Conservation (phyloP, 2,329 filamentous ascomycete genomes). For the Hymenoscyphus linearis region DNA sequence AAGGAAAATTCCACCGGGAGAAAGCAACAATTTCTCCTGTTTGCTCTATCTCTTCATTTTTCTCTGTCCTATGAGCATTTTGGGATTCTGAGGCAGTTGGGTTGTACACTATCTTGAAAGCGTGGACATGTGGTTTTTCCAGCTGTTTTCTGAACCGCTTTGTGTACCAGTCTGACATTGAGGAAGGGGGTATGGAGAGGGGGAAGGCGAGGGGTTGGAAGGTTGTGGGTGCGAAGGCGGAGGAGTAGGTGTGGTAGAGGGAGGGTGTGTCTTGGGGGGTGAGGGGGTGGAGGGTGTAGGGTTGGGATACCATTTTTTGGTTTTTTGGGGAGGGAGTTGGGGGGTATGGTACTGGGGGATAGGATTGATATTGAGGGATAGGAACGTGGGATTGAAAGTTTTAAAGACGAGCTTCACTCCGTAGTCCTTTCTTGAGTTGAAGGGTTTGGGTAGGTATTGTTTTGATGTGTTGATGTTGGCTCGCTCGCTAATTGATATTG, state of each 20-base stretch:
- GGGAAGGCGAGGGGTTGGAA: constrained; percentile 29
- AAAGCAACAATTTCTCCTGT: constrained; percentile 32
- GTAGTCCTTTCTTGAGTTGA: too few species aligned
- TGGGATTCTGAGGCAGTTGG: too few species aligned
- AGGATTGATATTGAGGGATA: constrained; percentile 5
- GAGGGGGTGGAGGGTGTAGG: constrained; percentile 10
- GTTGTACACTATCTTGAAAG: constrained; percentile 35
- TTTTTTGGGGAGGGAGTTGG: neutral
- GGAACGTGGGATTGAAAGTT: too few species aligned
- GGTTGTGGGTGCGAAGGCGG: constrained; percentile 25
- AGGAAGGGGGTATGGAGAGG: constrained; percentile 7
- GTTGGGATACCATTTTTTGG: neutral
- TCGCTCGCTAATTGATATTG: too few species aligned
- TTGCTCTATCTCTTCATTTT: too few species aligned
- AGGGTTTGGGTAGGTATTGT: too few species aligned
- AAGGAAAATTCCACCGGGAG: constrained; percentile 34
- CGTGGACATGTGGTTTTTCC: constrained; percentile 25
- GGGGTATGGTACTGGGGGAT: constrained; percentile 6
- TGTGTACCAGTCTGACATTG: constrained; percentile 29
- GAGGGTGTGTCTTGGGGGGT: constrained; percentile 26
- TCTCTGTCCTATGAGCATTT: too few species aligned
- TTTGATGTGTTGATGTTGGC: too few species aligned
- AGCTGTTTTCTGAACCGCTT: constrained; percentile 28
- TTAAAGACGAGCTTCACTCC: too few species aligned
- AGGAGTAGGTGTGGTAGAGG: constrained; percentile 30